phyloP scores from a whole-genome alignment of 331 rosid species.

The Pyracantha coccinea region DNA sequence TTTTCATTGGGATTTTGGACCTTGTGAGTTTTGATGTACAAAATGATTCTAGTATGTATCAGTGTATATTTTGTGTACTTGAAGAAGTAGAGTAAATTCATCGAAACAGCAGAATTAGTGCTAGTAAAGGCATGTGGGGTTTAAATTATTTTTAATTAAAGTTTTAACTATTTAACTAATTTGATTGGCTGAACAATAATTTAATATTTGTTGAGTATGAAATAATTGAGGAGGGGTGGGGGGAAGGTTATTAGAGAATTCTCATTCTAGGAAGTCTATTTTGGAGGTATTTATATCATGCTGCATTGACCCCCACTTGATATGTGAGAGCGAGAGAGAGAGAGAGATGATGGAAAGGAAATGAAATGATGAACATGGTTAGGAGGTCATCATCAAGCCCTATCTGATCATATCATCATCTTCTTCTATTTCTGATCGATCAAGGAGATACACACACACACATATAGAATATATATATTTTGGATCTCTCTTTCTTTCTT shows the following conservation, averaged over 20 bases:
- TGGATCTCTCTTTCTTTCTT: conserved; percentile 43
- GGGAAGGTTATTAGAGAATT: no score
- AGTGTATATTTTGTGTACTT: no score
- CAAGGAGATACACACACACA: no score
- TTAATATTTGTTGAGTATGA: conserved; percentile 20
- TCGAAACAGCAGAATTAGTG: not conserved
- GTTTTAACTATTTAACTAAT: not conserved
- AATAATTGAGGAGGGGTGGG: conserved; percentile 48
- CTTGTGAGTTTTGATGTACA: not conserved
- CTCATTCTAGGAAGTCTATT: no score
- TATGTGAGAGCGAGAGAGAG: conserved; percentile 20
- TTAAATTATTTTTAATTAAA: not conserved
- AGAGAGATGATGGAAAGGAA: conserved; percentile 15
- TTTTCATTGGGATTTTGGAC: not conserved
- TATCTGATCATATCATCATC: conserved; percentile 24
- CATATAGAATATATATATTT: no score
- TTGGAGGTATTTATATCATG: conserved; percentile 2
- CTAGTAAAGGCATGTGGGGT: not conserved
- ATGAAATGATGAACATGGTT: conserved; percentile 40
- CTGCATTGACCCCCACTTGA: conserved; percentile 71
- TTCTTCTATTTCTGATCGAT: conserved; percentile 39
- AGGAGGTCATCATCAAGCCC: conserved; percentile 53
- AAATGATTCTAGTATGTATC: no score
- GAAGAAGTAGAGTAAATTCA: not conserved
- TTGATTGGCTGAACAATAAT: not conserved